Conservation (phyloP, 1,139 yeast species). For the Debaryomycetaceae sp. region DNA sequence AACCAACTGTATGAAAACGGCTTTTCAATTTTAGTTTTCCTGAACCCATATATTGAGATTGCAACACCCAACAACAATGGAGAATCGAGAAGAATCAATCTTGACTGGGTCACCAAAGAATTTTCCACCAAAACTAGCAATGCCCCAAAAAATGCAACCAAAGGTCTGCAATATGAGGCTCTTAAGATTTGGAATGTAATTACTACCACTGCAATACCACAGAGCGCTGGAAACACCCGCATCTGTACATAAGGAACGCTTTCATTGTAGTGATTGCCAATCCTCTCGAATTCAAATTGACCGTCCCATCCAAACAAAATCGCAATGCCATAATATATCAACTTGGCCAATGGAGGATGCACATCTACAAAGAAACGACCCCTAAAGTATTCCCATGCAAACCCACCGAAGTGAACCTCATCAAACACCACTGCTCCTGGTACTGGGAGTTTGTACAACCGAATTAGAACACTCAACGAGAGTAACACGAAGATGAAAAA, state of each 20-base stretch:
- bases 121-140: conserved; percentile 51
- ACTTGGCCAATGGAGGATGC: conserved; percentile 60
- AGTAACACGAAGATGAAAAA: conserved; percentile 18
- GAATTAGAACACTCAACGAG: conserved; percentile 18
- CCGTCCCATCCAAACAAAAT: conserved; percentile 45
- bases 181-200: conserved; percentile 50
- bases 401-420: conserved; percentile 63
- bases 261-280: conserved; percentile 31
- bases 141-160: conserved; percentile 44
- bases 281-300: conserved; percentile 25
- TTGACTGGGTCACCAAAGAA: conserved; percentile 48
- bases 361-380: conserved; percentile 62
- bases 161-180: conserved; percentile 39
- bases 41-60: conserved; percentile 42
- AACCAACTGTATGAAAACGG: conserved; percentile 48
- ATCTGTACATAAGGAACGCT: conserved; percentile 33
- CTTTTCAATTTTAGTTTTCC: conserved; percentile 30
- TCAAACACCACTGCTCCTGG: conserved; percentile 91
- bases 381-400: conserved; percentile 44
- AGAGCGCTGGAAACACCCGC: conserved; percentile 30
- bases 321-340: conserved; percentile 46
- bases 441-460: conserved; percentile 57
- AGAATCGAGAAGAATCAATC: conserved; percentile 50
- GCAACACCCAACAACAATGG: conserved; percentile 47
- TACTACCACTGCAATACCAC: conserved; percentile 45